Base-by-base conservation (phyloP, 306 rosid species). In the Canavalia ensiformis region DNA sequence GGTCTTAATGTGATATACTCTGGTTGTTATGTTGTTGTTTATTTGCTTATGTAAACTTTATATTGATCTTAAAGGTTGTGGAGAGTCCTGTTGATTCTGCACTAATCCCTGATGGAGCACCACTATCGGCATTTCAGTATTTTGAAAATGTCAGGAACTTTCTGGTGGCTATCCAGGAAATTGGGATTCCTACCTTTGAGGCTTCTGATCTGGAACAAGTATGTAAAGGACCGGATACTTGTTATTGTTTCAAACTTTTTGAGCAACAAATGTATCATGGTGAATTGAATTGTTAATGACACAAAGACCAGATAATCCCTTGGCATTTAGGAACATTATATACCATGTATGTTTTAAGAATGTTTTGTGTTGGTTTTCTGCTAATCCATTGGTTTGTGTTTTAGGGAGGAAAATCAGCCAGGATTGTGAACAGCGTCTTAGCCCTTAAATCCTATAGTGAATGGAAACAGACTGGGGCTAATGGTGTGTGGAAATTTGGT, bases 121-220 rank as follows among this genome's bases (percentile, higher is more conserved):
- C 99, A 18, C 79, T 92, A 68, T 91, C 97, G 0, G 99, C 97
- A 9, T 95, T 85, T 86, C 99, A 95, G 75, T 95, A 95, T 90
- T 95, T 95, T 55, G 99, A 95, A 86, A 95, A 95, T 46, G 94
- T 91, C 64, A 91, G 97, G 90, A 95, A 95, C 84, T 95, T 95
- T 81, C 87, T 88, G 39, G 97, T 89, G 65, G 97, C 97, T 33
- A 56, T 89, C 29, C 92, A 92, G 82, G 97, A 86, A 78, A 82
- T 95, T 89, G 97, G 97, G 64, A 78, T 92, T 82, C 99, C 99
- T 60, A 86, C 94, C 56, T 92, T 95, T 60, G 97, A 95, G 91
- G 89, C 94, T 66, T 95, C 99, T 79, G 99, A 95, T 90, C 94
- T 95, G 34, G 99, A 93, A 85, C 99, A 95, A 86, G 98, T 95